A percentile compares a stretch with the other conserved stretches of the same genome.
Conservation (phyloP, 345 rosid species). For the Lepidium aucheri region DNA sequence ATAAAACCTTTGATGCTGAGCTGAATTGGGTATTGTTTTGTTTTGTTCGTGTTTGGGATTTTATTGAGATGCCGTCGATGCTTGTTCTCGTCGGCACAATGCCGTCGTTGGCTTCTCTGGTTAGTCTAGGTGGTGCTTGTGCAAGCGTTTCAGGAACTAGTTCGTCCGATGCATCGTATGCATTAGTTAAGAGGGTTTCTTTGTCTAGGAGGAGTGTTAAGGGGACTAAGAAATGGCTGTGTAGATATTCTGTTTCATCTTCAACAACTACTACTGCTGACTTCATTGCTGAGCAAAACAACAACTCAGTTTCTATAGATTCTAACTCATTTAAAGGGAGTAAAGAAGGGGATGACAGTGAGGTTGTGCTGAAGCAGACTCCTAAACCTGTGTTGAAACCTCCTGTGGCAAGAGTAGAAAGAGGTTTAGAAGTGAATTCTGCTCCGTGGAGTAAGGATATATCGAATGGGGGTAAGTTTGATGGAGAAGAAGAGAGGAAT, state of each 20-base stretch:
- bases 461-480: conserved; percentile 18
- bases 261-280: conserved; percentile 41
- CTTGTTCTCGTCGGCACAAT: conserved; percentile 69
- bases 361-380: conserved; percentile 60
- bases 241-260: conserved; percentile 70
- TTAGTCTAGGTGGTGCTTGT: conserved; percentile 42
- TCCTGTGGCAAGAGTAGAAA: conserved; percentile 27
- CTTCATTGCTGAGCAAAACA: conserved; percentile 56
- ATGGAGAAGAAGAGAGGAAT: conserved; percentile 49
- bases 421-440: conserved; percentile 29
- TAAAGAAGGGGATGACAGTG: conserved; percentile 37
- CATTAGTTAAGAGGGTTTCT: conserved; percentile 56
- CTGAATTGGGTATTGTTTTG: conserved; percentile 4
- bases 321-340: conserved; percentile 39
- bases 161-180: conserved; percentile 42
- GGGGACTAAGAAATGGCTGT: conserved; percentile 54
- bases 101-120: conserved; percentile 69
- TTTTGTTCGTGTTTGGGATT: not conserved
- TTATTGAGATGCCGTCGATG: conserved; percentile 41
- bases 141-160: conserved; percentile 33
- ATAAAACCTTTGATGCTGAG: conserved; percentile 1
- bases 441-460: conserved; percentile 31
- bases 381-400: conserved; percentile 74
- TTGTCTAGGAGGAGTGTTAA: conserved; percentile 37
- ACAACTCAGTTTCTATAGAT: conserved; percentile 41